phyloP scores from a whole-genome alignment of 768 basidiomycete species.

The Mycena latifolia region DNA sequence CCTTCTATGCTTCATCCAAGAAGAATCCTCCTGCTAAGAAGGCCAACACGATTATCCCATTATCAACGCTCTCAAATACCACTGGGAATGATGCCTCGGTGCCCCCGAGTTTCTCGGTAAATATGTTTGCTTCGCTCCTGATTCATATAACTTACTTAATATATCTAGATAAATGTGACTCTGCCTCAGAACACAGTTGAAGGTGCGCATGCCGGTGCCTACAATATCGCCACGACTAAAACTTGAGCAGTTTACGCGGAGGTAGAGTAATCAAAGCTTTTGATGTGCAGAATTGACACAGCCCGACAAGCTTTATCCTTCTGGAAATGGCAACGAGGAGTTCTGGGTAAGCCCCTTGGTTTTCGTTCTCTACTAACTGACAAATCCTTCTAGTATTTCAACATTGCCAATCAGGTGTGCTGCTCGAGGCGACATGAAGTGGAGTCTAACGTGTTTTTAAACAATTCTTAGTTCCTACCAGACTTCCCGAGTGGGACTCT shows the following conservation, averaged over 20 bases:
- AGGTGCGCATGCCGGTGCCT: constrained; percentile 1
- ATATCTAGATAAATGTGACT: constrained; percentile 70
- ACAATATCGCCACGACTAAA: not conserved
- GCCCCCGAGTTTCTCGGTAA: constrained; percentile 79
- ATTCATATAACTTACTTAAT: not conserved
- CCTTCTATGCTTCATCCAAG: constrained; percentile 74
- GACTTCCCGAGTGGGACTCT: constrained; percentile 57
- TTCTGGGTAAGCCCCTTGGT: constrained; percentile 70
- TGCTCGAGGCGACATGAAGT: not conserved
- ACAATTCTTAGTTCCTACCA: not conserved
- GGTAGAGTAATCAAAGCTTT: not conserved
- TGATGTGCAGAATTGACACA: constrained; percentile 45
- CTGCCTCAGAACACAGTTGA: constrained; percentile 75
- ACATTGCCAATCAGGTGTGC: constrained; percentile 60
- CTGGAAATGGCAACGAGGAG: constrained; percentile 69
- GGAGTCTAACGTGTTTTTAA: too few species aligned
- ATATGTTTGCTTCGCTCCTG: not conserved
- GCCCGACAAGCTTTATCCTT: constrained; percentile 80
- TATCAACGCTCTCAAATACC: constrained; percentile 72
- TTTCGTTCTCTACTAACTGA: not conserved
- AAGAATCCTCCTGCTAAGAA: constrained; percentile 68
- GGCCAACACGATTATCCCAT: constrained; percentile 76
- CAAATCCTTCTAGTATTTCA: constrained; percentile 68
- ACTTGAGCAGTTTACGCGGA: constrained; percentile 26
- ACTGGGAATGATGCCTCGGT: constrained; percentile 83